Evolutionary conservation across 2,329 filamentous ascomycete genomes (phyloP).

Genomic region (Byssothecium circinans): DNA sequence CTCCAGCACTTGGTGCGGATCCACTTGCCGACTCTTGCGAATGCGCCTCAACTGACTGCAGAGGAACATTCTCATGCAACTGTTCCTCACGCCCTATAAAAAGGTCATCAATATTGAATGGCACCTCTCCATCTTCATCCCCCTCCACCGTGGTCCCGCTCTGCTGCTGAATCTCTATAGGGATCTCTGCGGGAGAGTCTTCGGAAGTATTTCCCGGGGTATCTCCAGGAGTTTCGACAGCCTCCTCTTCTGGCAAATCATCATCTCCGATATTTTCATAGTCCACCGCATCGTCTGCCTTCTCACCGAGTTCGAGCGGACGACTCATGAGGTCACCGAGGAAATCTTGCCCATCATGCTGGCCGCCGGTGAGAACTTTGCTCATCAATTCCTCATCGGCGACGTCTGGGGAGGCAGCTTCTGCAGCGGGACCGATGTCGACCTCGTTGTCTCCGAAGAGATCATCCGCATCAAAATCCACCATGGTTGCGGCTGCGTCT

Average conservation of each 20-base stretch:
- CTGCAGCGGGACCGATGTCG: slow-evolving; percentile 12
- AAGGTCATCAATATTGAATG: slow-evolving; percentile 57
- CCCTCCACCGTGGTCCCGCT: slow-evolving; percentile 38
- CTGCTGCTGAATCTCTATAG: slow-evolving; percentile 17
- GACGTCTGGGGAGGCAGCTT: slow-evolving; percentile 2
- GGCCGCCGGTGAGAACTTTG: slow-evolving; percentile 23
- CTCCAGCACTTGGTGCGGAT: slow-evolving; percentile 1
- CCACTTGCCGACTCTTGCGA: slow-evolving; percentile 7
- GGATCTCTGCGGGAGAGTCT: no score
- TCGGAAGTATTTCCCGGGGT: no score
- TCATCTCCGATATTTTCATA: slow-evolving; percentile 91
- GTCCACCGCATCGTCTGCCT: slow-evolving; percentile 90
- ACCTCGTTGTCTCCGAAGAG: slow-evolving; percentile 8
- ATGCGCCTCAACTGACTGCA: slow-evolving; percentile 33
- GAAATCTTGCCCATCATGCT: slow-evolving; percentile 24
- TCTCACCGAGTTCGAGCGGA: slow-evolving; percentile 61
- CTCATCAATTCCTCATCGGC: slow-evolving; percentile 27
- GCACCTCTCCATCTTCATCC: slow-evolving; percentile 45
- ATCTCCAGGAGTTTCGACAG: no score
- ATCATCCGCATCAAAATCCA: not conserved
- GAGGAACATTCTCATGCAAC: slow-evolving; percentile 44
- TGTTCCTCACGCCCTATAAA: slow-evolving; percentile 51
- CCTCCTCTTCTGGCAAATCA: slow-evolving; percentile 76
- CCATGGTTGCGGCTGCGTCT: not conserved
- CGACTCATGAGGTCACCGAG: slow-evolving; percentile 31